These are phyloP conservation scores for Albugo candida DNA, from an alignment of 352 stramenopile species.

Conservation along the genomic window DNA sequence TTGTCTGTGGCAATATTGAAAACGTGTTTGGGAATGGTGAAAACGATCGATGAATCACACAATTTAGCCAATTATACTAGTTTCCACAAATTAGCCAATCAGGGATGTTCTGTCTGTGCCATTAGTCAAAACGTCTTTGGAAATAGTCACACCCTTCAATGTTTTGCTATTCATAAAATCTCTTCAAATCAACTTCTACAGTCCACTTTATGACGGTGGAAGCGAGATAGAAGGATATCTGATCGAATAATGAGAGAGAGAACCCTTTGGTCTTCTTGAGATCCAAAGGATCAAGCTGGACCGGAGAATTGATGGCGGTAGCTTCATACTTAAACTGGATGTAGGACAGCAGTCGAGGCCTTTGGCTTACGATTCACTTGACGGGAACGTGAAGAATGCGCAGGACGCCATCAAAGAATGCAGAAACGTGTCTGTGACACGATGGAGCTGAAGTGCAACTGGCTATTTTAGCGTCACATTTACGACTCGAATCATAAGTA, in stretches of 20 bases:
- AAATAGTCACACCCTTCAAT: no score
- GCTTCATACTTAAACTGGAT: conserved; percentile 62
- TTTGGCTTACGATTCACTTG: conserved; percentile 26
- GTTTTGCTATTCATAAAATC: conserved; percentile 26
- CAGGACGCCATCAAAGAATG: conserved; percentile 56
- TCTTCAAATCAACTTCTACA: conserved; percentile 73
- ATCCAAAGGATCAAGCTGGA: conserved; percentile 78
- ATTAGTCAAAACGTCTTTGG: no score
- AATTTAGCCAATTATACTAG: no score
- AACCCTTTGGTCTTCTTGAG: conserved; percentile 23
- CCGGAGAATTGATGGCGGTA: conserved; percentile 43
- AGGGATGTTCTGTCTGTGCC: no score
- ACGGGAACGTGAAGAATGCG: conserved; percentile 56
- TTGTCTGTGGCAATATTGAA: no score
- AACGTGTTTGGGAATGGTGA: no score
- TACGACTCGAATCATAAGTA: conserved; percentile 16
- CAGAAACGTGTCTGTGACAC: conserved; percentile 62
- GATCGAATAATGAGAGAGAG: conserved; percentile 73
- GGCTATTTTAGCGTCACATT: conserved; percentile 39
- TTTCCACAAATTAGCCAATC: no score
- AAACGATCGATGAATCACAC: no score
- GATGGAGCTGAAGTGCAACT: conserved; percentile 9
- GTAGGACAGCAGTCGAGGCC: conserved; percentile 22
- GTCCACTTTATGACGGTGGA: conserved; percentile 72
- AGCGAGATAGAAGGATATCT: conserved; percentile 60